phyloP scores from a whole-genome alignment of 345 rosid species.

The Syzygium grande region DNA sequence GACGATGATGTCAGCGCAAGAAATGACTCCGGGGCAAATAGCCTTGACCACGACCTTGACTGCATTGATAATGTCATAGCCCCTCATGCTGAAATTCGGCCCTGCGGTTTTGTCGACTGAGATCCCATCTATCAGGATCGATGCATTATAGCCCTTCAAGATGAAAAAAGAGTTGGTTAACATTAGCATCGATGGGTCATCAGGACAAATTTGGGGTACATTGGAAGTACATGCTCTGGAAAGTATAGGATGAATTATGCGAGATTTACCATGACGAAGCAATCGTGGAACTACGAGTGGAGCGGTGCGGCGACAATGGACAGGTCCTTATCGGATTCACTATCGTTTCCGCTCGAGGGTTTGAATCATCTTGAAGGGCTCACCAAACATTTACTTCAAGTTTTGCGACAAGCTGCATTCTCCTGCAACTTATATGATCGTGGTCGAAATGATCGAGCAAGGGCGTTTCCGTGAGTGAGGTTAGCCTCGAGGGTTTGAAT shows the following conservation, averaged over 20 bases:
- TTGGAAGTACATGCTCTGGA: neutral
- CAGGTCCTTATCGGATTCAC: neutral
- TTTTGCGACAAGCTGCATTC: neutral
- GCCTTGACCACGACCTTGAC: conserved; percentile 24
- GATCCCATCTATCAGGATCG: conserved; percentile 23
- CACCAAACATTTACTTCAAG: neutral
- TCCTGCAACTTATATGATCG: neutral
- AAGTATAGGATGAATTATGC: neutral
- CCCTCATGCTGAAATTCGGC: conserved; percentile 28
- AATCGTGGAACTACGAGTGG: conserved; percentile 44
- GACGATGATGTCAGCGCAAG: conserved; percentile 57
- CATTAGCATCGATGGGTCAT: neutral
- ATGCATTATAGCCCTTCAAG: conserved; percentile 38
- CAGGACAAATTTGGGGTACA: neutral
- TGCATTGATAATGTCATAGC: conserved; percentile 24
- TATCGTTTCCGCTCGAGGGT: neutral
- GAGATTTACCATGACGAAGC: conserved; percentile 32
- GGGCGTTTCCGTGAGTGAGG: no score
- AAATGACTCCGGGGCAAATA: conserved; percentile 35
- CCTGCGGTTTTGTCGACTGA: conserved; percentile 27
- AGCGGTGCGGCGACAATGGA: conserved; percentile 32
- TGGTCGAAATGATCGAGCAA: neutral
- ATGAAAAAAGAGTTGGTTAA: neutral
- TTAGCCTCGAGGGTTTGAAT: no score
- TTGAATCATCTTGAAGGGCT: neutral